A percentile compares a stretch with the other conserved stretches of the same genome.
phyloP scores from a whole-genome alignment of 495 filamentous ascomycete genomes.

The Xylaria palmicola region DNA sequence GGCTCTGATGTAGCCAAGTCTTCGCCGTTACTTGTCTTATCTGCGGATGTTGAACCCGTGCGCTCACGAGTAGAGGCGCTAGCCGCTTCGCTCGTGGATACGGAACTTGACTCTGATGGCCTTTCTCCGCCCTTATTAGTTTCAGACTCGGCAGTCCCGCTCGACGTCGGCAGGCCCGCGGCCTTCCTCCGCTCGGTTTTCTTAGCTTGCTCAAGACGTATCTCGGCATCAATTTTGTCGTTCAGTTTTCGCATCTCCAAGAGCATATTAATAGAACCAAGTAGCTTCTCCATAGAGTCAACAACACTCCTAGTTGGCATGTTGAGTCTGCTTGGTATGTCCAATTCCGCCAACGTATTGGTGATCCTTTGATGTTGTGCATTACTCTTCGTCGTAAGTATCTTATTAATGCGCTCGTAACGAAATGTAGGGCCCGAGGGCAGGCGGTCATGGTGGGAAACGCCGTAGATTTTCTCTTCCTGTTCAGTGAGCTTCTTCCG shows the following conservation, averaged over 20 bases:
- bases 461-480: slow-evolving; percentile 77
- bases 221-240: slow-evolving; percentile 85
- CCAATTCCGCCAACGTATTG: slow-evolving; percentile 73
- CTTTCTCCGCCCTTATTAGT: slow-evolving; percentile 3
- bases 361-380: slow-evolving; percentile 80
- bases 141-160: background rate
- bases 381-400: slow-evolving; percentile 77
- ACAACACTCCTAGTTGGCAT: slow-evolving; percentile 85
- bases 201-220: slow-evolving; percentile 67
- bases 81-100: background rate
- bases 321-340: slow-evolving; percentile 70
- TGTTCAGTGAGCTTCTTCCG: slow-evolving; percentile 68
- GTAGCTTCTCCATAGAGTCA: slow-evolving; percentile 76
- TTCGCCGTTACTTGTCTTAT: slow-evolving; percentile 23
- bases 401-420: slow-evolving; percentile 77
- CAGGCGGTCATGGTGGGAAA: slow-evolving; percentile 83
- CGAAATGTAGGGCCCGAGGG: slow-evolving; percentile 72
- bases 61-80: slow-evolving; percentile 17
- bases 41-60: slow-evolving; percentile 17
- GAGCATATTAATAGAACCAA: slow-evolving; percentile 68
- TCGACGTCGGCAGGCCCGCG: background rate
- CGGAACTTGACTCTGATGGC: background rate
- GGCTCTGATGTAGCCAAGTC: slow-evolving; percentile 13
- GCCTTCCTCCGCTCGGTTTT: slow-evolving; percentile 59
- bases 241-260: slow-evolving; percentile 79